These are phyloP conservation scores for Platanus orientalis DNA, from an alignment of 164 flowering plant species.

Conservation along the genomic window DNA sequence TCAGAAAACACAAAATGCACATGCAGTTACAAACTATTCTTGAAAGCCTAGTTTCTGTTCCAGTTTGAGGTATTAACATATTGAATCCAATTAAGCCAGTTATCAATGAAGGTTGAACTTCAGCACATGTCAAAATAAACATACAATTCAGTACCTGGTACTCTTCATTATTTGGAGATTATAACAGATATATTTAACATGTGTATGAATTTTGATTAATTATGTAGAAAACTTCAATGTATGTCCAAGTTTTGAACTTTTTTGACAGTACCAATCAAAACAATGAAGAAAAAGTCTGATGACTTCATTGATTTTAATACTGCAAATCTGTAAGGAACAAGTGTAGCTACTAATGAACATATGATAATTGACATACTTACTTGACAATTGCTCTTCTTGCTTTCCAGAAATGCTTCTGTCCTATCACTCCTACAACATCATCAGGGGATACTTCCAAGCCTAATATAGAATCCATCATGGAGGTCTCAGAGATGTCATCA, in stretches of 20 bases:
- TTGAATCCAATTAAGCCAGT: background rate
- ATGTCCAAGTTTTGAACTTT: background rate
- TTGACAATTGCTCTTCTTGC: constrained; percentile 66
- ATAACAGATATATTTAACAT: background rate
- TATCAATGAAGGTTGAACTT: background rate
- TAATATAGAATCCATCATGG: constrained; percentile 44
- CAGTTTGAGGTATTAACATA: no score
- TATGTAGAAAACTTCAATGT: background rate
- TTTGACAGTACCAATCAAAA: no score
- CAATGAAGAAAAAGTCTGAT: no score
- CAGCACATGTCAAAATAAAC: background rate
- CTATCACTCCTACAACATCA: constrained; percentile 64
- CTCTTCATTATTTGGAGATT: background rate
- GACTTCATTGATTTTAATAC: no score
- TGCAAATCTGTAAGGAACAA: background rate
- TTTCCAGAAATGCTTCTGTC: constrained; percentile 77
- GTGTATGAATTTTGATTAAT: background rate
- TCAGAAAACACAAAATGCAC: no score
- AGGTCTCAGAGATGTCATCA: constrained; percentile 53
- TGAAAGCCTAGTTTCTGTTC: no score
- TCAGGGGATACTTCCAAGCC: constrained; percentile 54
- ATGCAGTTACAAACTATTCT: no score
- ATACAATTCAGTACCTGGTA: background rate
- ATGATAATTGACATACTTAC: constrained; percentile 73
- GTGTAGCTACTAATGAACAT: background rate